Evolutionary conservation across 495 filamentous ascomycete genomes (phyloP).

Genomic region (Margaritispora aquatica): DNA sequence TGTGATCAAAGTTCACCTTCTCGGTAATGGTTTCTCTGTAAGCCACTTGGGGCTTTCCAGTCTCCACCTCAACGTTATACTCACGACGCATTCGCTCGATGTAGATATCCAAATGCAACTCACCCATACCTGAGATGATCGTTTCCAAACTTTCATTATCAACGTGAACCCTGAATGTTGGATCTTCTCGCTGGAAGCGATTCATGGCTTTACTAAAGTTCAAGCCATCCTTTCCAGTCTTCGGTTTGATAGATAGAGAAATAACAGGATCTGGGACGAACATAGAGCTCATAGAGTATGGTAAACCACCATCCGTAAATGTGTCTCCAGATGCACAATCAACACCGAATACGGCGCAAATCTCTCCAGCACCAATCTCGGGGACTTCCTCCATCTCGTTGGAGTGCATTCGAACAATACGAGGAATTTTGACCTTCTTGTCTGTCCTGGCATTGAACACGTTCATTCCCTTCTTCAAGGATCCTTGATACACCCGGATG

Average conservation of each 20-base stretch:
- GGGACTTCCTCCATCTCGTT: constrained; percentile 97
- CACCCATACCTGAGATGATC: constrained; percentile 98
- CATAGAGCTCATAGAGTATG: constrained; percentile 97
- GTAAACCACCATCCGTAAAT: constrained; percentile 91
- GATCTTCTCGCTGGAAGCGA: constrained; percentile 97
- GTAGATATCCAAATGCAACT: constrained; percentile 95
- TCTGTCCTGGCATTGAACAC: constrained; percentile 90
- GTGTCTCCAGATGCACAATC: constrained; percentile 98
- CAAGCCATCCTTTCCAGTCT: constrained; percentile 82
- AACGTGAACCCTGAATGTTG: constrained; percentile 92
- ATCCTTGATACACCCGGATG: constrained; percentile 96
- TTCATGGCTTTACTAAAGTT: constrained; percentile 99
- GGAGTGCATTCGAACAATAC: constrained; percentile 99
- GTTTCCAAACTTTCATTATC: constrained; percentile 89
- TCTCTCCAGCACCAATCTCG: constrained; percentile 92
- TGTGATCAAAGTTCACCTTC: constrained; percentile 77
- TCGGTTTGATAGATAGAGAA: constrained; percentile 94
- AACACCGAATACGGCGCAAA: constrained; percentile 97
- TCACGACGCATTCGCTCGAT: constrained; percentile 97
- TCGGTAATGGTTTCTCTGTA: constrained; percentile 91
- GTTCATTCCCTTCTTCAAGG: constrained; percentile 77
- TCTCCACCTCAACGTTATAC: constrained; percentile 90
- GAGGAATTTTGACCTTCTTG: constrained; percentile 95
- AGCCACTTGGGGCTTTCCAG: constrained; percentile 94
- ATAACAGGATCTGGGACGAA: constrained; percentile 98